phyloP scores from a whole-genome alignment of 2,329 filamentous ascomycete species.

The Aspergillus sp. region DNA sequence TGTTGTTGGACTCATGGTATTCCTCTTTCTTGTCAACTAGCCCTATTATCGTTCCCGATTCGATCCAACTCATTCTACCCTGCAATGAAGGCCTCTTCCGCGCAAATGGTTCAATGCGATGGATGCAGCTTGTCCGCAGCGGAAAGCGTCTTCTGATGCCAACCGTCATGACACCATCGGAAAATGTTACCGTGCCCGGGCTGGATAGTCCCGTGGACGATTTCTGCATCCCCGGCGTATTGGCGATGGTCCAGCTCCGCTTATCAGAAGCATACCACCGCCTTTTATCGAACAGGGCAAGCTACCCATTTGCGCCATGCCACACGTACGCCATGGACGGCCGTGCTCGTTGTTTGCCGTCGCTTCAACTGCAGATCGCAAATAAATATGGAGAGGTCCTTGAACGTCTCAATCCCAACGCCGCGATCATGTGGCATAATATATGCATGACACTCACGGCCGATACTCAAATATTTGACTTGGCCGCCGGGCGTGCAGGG shows the following conservation, averaged over 20 bases:
- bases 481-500: slow-evolving; percentile 52
- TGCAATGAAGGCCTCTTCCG: slow-evolving; percentile 48
- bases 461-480: slow-evolving; percentile 54
- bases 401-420: slow-evolving; percentile 49
- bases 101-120: slow-evolving; percentile 38
- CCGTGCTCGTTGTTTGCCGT: slow-evolving; percentile 42
- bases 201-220: slow-evolving; percentile 35
- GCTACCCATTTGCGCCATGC: slow-evolving; percentile 44
- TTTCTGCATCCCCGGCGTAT: slow-evolving; percentile 37
- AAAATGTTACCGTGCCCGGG: slow-evolving; percentile 35
- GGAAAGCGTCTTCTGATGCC: slow-evolving; percentile 36
- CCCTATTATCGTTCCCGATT: slow-evolving; percentile 48
- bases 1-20: slow-evolving; percentile 51
- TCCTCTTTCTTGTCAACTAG: slow-evolving; percentile 49
- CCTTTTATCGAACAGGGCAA: slow-evolving; percentile 39
- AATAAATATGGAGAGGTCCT: slow-evolving; percentile 43
- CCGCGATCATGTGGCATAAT: slow-evolving; percentile 53
- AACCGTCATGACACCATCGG: slow-evolving; percentile 35
- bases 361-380: slow-evolving; percentile 32
- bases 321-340: slow-evolving; percentile 50
- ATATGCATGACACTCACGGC: slow-evolving; percentile 54
- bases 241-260: slow-evolving; percentile 43
- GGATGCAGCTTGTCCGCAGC: slow-evolving; percentile 37
- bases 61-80: slow-evolving; percentile 48
- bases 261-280: slow-evolving; percentile 46